phyloP scores from a whole-genome alignment of 768 basidiomycete species.

The Grammothele lineata region DNA sequence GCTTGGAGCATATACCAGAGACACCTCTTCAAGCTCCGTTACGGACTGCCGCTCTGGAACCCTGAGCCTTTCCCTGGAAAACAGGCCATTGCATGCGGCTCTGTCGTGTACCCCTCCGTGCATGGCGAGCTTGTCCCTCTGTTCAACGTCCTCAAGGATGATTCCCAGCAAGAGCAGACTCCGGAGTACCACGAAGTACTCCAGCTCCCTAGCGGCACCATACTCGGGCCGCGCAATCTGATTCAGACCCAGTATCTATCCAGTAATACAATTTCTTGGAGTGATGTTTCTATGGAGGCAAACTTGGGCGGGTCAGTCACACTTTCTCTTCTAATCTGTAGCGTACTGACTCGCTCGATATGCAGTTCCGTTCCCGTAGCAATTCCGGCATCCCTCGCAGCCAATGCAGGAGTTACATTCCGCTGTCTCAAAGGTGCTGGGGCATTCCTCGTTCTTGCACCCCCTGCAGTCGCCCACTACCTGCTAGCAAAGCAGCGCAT shows the following conservation, averaged over 20 bases:
- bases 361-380: not conserved
- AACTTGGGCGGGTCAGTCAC: not conserved
- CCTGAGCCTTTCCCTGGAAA: not conserved
- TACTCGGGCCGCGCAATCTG: not conserved
- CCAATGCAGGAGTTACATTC: not conserved
- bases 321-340: not conserved
- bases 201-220: not conserved
- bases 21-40: not conserved
- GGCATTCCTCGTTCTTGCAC: not conserved
- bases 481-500: constrained; percentile 3
- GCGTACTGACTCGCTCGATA: too few relatives aligned
- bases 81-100: not conserved
- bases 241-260: not conserved
- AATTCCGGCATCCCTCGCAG: not conserved
- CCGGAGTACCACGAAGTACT: not conserved
- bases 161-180: not conserved
- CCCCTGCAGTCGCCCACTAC: not conserved
- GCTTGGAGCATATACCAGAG: not conserved
- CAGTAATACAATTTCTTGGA: not conserved
- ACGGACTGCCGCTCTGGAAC: not conserved
- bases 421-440: not conserved
- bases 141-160: not conserved
- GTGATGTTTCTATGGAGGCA: not conserved
- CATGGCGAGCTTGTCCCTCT: not conserved
- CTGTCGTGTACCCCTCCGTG: not conserved